Conservation (phyloP, 768 basidiomycete species). For the Lactarius sp. region DNA sequence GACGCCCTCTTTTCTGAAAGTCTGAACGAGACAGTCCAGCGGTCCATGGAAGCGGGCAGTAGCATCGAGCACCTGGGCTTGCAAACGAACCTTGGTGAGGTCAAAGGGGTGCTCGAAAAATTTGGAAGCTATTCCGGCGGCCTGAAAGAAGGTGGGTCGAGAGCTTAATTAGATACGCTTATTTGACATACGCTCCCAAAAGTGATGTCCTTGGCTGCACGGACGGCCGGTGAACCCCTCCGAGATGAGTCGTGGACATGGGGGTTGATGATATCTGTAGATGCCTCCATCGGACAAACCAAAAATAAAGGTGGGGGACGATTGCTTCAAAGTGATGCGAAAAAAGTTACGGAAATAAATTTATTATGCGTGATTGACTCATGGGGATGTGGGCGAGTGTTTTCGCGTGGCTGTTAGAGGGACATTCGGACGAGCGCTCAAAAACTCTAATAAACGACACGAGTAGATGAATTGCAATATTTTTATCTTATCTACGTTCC, state of each 20-base stretch:
- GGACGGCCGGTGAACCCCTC: conserved; percentile 23
- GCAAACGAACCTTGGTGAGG: conserved; percentile 89
- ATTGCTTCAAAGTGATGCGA: neutral
- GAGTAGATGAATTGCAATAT: neutral
- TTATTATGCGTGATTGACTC: neutral
- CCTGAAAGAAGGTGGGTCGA: conserved; percentile 35
- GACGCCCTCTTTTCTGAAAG: conserved; percentile 76
- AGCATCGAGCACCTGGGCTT: conserved; percentile 79
- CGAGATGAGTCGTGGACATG: conserved; percentile 9
- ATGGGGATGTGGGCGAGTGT: neutral
- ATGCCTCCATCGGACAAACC: conserved; percentile 24
- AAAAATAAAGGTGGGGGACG: neutral
- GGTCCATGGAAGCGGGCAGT: conserved; percentile 76
- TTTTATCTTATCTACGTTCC: conserved; percentile 11
- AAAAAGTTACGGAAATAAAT: neutral
- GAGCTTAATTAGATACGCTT: neutral
- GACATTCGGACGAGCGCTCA: neutral
- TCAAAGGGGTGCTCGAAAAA: conserved; percentile 95
- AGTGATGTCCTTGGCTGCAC: conserved; percentile 30
- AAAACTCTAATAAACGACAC: neutral
- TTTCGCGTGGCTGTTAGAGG: neutral
- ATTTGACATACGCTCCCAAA: conserved; percentile 30
- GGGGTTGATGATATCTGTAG: conserved; percentile 24
- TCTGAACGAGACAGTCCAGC: conserved; percentile 78
- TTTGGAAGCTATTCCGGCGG: conserved; percentile 84